These are phyloP conservation scores for Solanum peruvianum DNA, from an alignment of 257 asterid genomes.

Conservation along the genomic window DNA sequence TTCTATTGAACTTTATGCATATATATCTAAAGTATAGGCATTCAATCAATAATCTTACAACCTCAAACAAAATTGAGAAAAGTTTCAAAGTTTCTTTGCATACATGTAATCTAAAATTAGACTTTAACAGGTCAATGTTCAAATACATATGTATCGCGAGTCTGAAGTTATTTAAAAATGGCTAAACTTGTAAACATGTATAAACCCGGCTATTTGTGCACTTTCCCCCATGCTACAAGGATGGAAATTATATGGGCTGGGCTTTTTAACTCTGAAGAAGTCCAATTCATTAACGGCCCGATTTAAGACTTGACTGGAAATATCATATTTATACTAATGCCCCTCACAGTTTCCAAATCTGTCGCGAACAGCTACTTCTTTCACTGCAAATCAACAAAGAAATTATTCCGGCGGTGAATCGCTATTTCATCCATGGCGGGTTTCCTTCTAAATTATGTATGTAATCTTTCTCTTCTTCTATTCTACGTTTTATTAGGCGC, in stretches of 20 bases:
- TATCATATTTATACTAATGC: neutral
- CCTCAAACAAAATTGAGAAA: neutral
- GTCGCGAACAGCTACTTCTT: neutral
- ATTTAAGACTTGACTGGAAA: neutral
- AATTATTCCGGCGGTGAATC: neutral
- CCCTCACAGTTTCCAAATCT: neutral
- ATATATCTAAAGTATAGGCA: neutral
- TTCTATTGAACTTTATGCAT: neutral
- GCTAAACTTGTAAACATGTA: neutral
- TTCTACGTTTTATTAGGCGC: neutral
- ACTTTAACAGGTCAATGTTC: neutral
- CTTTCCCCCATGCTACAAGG: neutral
- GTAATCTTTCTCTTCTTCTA: neutral
- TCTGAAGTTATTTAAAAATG: neutral
- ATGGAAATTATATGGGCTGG: neutral
- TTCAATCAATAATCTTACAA: neutral
- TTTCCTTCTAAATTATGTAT: neutral
- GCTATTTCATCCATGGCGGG: neutral
- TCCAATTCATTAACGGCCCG: neutral
- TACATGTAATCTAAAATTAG: neutral
- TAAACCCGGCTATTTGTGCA: neutral
- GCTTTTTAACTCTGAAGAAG: neutral
- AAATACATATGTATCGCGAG: neutral
- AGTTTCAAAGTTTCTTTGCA: neutral
- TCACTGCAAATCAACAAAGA: neutral